A percentile compares a stretch with the other conserved stretches of the same genome.
Evolutionary conservation across 192 early-diverging fungal species (phyloP).

Genomic region (Entomortierella chlamydospora): DNA sequence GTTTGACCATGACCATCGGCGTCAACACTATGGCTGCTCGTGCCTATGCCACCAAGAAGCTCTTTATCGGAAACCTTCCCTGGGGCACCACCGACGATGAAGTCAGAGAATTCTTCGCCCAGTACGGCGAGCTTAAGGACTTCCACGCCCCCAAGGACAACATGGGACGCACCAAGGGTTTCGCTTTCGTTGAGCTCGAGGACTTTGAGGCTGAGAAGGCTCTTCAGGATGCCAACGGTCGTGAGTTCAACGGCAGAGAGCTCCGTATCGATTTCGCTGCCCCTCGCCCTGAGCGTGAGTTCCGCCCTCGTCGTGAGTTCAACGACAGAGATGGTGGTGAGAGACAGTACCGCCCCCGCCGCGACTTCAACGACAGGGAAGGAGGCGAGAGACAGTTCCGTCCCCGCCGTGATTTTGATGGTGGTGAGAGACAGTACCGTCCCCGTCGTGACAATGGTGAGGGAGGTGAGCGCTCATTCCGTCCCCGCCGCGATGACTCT

Average conservation of each 20-base stretch:
- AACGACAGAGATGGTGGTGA: constrained; percentile 4
- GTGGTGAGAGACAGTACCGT: constrained; percentile 5
- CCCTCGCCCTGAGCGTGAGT: constrained; percentile 25
- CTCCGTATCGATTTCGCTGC: constrained; percentile 30
- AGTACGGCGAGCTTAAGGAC: constrained; percentile 30
- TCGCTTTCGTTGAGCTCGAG: constrained; percentile 41
- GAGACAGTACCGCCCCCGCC: constrained; percentile 31
- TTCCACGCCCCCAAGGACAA: constrained; percentile 40
- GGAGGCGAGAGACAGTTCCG: constrained; percentile 29
- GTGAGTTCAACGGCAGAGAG: constrained; percentile 43
- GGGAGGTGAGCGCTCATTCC: constrained; percentile 15
- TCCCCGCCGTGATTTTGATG: constrained; percentile 20
- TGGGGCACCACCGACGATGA: constrained; percentile 52
- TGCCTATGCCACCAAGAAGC: constrained; percentile 52
- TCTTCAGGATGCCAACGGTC: constrained; percentile 32
- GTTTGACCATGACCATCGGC: constrained; percentile 19
- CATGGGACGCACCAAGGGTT: constrained; percentile 47
- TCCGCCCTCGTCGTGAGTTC: constrained; percentile 41
- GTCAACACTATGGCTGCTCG: constrained; percentile 44
- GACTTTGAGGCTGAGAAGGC: constrained; percentile 26
- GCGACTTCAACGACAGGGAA: constrained; percentile 4
- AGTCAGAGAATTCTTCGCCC: constrained; percentile 28
- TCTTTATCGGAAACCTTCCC: constrained; percentile 50
- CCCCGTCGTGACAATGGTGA: constrained; percentile 18
- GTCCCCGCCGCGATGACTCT: constrained; percentile 16